A percentile compares a stretch with the other conserved stretches of the same genome.
phyloP scores from a whole-genome alignment of 2,329 filamentous ascomycete genomes.

The Colletotrichum tanaceti region DNA sequence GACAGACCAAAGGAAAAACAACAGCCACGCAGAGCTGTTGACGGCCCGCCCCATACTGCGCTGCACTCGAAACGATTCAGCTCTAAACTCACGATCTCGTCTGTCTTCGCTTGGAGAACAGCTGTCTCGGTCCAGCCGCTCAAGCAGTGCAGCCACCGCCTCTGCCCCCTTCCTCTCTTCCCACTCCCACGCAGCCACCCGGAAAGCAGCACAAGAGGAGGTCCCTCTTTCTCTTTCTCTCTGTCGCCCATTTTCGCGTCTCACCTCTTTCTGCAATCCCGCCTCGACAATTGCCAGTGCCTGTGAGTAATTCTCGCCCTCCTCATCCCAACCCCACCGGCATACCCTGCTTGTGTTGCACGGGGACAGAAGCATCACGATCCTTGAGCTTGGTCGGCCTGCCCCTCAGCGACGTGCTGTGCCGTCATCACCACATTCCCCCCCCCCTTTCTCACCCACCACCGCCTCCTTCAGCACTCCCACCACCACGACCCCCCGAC shows the following conservation, averaged over 20 bases:
- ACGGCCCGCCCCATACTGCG: background rate
- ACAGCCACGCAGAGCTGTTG: background rate
- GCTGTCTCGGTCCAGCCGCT: slow-evolving; percentile 17
- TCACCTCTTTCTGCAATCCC: slow-evolving; percentile 17
- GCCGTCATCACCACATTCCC: slow-evolving; percentile 41
- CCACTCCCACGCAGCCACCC: slow-evolving; percentile 4
- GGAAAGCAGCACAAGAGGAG: slow-evolving; percentile 8
- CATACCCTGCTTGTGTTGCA: slow-evolving; percentile 17
- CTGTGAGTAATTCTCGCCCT: slow-evolving; percentile 35
- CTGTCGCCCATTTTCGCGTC: background rate
- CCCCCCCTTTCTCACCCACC: slow-evolving; percentile 35
- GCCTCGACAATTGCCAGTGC: slow-evolving; percentile 31
- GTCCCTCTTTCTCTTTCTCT: background rate
- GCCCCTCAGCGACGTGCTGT: slow-evolving; percentile 40
- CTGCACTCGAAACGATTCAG: slow-evolving; percentile 2
- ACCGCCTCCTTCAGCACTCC: slow-evolving; percentile 9
- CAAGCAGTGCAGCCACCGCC: slow-evolving; percentile 14
- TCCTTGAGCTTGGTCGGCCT: slow-evolving; percentile 36
- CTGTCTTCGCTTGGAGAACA: slow-evolving; percentile 1
- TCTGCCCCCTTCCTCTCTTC: slow-evolving; percentile 18
- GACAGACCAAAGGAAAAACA: background rate
- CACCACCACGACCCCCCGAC: slow-evolving; percentile 16
- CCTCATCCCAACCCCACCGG: slow-evolving; percentile 18
- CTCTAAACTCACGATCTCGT: slow-evolving; percentile 13
- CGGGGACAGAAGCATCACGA: slow-evolving; percentile 34